Evolutionary conservation across 116 monocot genomes (phyloP).

Genomic region (Trichopus zeylanicus): DNA sequence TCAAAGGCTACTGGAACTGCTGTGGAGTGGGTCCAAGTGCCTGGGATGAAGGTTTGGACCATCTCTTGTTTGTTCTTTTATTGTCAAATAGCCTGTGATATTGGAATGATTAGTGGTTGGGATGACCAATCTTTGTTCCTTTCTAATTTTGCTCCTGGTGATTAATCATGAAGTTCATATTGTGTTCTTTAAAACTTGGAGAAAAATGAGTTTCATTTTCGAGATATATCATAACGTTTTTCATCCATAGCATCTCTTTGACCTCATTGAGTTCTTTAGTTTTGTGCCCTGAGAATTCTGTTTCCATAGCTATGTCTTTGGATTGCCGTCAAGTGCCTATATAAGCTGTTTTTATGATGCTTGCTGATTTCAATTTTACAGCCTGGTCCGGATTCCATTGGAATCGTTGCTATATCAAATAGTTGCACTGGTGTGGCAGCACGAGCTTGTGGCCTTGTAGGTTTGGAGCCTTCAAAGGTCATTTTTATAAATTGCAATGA

Average conservation of each 20-base stretch:
- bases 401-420: constrained; percentile 90
- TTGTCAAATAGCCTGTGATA: neutral
- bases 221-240: no score
- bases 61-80: neutral
- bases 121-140: no score
- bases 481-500: neutral
- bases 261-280: no score
- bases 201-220: no score
- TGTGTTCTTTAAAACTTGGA: no score
- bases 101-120: no score
- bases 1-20: constrained; percentile 81
- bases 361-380: constrained; percentile 11
- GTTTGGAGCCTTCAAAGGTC: constrained; percentile 73
- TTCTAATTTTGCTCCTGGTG: no score
- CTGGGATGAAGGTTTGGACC: constrained; percentile 65
- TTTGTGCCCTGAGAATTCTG: no score
- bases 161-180: no score
- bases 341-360: neutral
- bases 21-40: constrained; percentile 78
- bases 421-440: constrained; percentile 87
- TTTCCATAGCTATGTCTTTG: no score
- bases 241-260: no score
- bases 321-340: no score
- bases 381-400: constrained; percentile 99
- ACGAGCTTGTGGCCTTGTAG: constrained; percentile 79